Conservation (phyloP, 1,139 yeast species). For the Zygoascus meyerae region DNA sequence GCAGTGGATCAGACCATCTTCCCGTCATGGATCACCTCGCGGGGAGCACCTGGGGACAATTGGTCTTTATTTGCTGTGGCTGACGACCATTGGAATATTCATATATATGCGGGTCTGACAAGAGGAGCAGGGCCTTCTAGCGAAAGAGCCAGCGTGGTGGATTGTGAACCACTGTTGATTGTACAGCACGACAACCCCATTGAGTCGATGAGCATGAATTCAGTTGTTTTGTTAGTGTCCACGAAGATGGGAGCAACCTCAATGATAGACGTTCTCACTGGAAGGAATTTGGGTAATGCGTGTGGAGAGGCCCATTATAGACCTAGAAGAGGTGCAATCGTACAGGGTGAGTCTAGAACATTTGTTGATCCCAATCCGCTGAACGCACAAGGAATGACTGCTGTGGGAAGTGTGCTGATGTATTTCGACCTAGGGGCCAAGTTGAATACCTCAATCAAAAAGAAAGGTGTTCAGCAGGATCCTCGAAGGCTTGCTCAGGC, state of each 20-base stretch:
- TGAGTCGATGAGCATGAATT: constrained; percentile 38
- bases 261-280: constrained; percentile 58
- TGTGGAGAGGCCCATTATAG: constrained; percentile 9
- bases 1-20: constrained; percentile 22
- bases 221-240: constrained; percentile 49
- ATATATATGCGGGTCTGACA: constrained; percentile 32
- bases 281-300: constrained; percentile 29
- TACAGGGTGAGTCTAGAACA: constrained; percentile 9
- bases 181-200: constrained; percentile 15
- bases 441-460: constrained; percentile 24
- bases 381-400: constrained; percentile 48
- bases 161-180: constrained; percentile 30
- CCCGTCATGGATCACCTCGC: constrained; percentile 26
- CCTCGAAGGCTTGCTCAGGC: constrained; percentile 17
- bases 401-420: constrained; percentile 47
- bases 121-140: constrained; percentile 32
- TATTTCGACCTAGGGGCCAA: constrained; percentile 57
- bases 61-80: constrained; percentile 47
- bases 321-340: constrained; percentile 6
- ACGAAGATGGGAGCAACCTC: constrained; percentile 60
- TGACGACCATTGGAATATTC: constrained; percentile 35
- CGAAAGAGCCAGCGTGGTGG: constrained; percentile 26
- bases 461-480: constrained; percentile 27
- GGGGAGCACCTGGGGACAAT: constrained; percentile 48
- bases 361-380: constrained; percentile 39